Conservation (phyloP, 2,329 filamentous ascomycete species). For the Fusarium subglutinans region DNA sequence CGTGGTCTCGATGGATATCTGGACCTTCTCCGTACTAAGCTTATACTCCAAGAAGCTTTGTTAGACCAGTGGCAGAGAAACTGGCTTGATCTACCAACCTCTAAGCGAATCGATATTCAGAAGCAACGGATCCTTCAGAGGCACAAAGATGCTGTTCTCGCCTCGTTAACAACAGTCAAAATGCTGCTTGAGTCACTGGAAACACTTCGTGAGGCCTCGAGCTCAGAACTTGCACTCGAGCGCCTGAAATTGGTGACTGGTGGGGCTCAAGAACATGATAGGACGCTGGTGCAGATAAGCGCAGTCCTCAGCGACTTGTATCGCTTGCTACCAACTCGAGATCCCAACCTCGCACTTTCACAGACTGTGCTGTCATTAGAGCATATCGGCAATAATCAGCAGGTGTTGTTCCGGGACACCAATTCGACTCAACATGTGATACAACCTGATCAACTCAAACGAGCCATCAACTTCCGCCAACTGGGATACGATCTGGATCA, state of each 20-base stretch:
- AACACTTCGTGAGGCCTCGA: neutral
- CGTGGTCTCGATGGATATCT: neutral
- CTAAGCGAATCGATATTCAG: neutral
- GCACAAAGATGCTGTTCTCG: neutral
- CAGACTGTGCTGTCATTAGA: neutral
- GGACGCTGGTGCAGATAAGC: neutral
- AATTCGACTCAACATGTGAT: neutral
- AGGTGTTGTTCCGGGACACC: neutral
- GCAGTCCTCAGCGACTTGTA: neutral
- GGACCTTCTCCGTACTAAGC: neutral
- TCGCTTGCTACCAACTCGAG: neutral
- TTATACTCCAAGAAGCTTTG: neutral
- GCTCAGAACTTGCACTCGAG: neutral
- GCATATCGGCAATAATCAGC: neutral
- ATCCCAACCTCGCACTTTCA: neutral
- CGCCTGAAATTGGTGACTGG: neutral
- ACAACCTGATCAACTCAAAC: neutral
- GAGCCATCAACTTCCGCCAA: neutral
- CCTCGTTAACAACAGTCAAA: neutral
- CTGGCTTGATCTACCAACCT: neutral
- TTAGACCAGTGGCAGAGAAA: slow-evolving; percentile 6
- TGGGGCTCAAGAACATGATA: neutral
- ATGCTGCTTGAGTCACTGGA: neutral
- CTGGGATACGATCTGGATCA: neutral
- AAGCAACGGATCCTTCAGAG: neutral